Percentiles rank a stretch among this genome's conserved stretches.
Evolutionary conservation across 306 rosid genomes (phyloP).

Genomic region (Pueraria montana): DNA sequence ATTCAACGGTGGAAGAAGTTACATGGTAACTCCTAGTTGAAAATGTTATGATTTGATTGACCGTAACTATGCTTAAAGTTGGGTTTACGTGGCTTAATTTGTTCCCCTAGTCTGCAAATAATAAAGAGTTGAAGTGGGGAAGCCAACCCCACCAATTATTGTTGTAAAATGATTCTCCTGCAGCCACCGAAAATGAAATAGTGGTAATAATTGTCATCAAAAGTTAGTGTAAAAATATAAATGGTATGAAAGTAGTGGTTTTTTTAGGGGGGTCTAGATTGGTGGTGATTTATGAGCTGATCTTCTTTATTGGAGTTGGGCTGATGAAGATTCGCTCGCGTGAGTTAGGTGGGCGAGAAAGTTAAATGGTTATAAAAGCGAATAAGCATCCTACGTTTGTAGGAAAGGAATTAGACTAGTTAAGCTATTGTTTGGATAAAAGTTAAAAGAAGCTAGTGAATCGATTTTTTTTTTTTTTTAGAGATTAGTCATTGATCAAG

Average conservation of each 20-base stretch:
- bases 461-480: no score
- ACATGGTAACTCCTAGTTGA: conserved; percentile 14
- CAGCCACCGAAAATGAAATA: conserved; percentile 39
- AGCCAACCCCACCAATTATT: conserved; percentile 48
- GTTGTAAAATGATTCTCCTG: conserved; percentile 30
- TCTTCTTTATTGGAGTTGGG: neutral
- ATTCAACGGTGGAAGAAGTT: conserved; percentile 38
- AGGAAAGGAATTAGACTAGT: no score
- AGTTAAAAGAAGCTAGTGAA: no score
- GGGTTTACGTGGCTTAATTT: conserved; percentile 34
- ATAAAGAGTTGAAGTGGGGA: conserved; percentile 36
- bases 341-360: no score
- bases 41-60: conserved; percentile 14
- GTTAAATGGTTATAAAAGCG: neutral
- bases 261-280: neutral
- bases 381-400: neutral
- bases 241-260: neutral
- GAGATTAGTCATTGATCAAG: no score
- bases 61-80: conserved; percentile 21
- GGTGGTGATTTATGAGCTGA: neutral
- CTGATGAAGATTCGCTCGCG: neutral
- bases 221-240: neutral
- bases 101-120: conserved; percentile 11
- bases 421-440: no score
- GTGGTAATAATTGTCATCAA: conserved; percentile 1